Evolutionary conservation across 2,329 filamentous ascomycete genomes (phyloP).

Genomic region (Madurella mycetomatis): DNA sequence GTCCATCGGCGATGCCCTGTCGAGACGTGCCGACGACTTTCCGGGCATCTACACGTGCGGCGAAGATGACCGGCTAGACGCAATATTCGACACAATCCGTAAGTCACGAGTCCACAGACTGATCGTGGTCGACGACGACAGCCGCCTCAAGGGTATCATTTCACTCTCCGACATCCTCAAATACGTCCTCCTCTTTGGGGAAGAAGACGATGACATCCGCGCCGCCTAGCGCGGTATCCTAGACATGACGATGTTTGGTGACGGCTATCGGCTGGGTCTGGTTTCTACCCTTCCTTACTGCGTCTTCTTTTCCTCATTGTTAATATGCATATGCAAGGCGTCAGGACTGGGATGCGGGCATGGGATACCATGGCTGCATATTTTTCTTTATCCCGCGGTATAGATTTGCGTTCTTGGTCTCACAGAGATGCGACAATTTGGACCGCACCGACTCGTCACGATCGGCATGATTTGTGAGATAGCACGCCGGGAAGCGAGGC

Average conservation of each 20-base stretch:
- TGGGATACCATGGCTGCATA: conserved; percentile 28
- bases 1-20: conserved; percentile 81
- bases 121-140: conserved; percentile 87
- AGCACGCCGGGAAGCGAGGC: no score
- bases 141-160: conserved; percentile 79
- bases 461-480: background rate
- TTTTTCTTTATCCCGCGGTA: conserved; percentile 17
- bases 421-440: background rate
- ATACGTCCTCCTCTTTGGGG: conserved; percentile 81
- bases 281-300: background rate
- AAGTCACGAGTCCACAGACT: conserved; percentile 91
- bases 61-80: conserved; percentile 84
- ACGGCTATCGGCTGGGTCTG: conserved; percentile 2
- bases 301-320: conserved; percentile 5
- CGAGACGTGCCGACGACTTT: conserved; percentile 84
- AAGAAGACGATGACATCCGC: conserved; percentile 48
- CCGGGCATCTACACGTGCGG: conserved; percentile 96
- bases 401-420: conserved; percentile 24
- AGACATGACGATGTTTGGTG: background rate
- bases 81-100: conserved; percentile 94
- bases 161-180: conserved; percentile 95
- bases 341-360: conserved; percentile 23
- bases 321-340: conserved; percentile 28
- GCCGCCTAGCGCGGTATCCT: conserved; percentile 6
- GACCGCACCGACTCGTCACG: background rate